Conservation (phyloP, 306 rosid species). For the Nissolia schottii region DNA sequence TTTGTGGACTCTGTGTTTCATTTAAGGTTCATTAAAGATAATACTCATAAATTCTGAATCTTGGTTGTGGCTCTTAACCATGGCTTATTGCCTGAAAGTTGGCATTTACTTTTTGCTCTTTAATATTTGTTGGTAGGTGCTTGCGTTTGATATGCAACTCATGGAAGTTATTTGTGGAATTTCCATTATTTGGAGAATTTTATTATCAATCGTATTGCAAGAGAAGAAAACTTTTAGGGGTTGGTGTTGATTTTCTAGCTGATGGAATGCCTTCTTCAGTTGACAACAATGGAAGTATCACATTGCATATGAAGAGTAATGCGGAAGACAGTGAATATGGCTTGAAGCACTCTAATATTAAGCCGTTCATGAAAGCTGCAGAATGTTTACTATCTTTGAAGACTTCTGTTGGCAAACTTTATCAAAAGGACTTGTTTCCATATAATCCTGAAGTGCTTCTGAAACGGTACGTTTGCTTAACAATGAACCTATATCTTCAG, state of each 20-base stretch:
- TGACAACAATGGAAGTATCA: conserved; percentile 19
- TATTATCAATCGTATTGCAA: conserved; percentile 45
- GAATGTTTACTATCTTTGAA: conserved; percentile 65
- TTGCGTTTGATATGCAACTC: conserved; percentile 59
- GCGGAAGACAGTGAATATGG: conserved; percentile 26
- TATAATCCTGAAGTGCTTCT: conserved; percentile 71
- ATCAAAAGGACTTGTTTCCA: conserved; percentile 73
- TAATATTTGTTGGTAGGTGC: conserved; percentile 44
- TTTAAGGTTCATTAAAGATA: neutral
- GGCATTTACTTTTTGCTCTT: conserved; percentile 20
- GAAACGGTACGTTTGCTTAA: conserved; percentile 45
- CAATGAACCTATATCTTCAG: conserved; percentile 14
- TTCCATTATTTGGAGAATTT: conserved; percentile 33
- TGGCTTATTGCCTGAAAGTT: conserved; percentile 10
- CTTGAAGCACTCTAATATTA: conserved; percentile 18
- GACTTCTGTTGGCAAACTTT: conserved; percentile 71
- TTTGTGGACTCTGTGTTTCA: conserved; percentile 3
- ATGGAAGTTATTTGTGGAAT: conserved; percentile 52
- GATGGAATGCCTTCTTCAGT: conserved; percentile 19
- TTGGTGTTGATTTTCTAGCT: conserved; percentile 17
- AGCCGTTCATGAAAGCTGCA: conserved; percentile 48
- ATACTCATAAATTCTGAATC: neutral
- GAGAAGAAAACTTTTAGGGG: conserved; percentile 50
- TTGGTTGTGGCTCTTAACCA: neutral
- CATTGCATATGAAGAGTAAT: conserved; percentile 18